A percentile compares a stretch with the other conserved stretches of the same genome.
Conservation (phyloP, 2,329 filamentous ascomycete genomes). For the Exophiala bonariae region DNA sequence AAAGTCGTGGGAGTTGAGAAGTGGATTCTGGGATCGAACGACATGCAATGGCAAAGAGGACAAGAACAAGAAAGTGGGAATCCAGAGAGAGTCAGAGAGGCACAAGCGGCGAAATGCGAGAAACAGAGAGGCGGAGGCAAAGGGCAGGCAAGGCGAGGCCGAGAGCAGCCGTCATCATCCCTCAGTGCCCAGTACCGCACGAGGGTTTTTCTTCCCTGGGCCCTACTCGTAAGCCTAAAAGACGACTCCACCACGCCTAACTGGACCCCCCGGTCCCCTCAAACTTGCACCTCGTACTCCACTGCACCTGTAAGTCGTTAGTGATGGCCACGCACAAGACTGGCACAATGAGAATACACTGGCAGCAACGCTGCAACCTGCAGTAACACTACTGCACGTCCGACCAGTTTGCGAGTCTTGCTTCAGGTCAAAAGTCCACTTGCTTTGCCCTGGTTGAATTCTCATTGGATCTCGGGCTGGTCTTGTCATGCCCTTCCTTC, state of each 20-base stretch:
- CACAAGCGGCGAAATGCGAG: conserved; percentile 2
- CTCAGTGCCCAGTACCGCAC: too few relatives aligned
- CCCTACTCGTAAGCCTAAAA: too few relatives aligned
- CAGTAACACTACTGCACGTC: conserved; percentile 23
- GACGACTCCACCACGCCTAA: neutral
- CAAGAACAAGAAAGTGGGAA: conserved; percentile 6
- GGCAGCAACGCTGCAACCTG: conserved; percentile 2
- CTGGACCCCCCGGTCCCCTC: neutral
- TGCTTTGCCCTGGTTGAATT: neutral
- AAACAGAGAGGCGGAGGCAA: conserved; percentile 7
- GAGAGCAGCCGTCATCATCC: conserved; percentile 1
- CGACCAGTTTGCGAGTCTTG: neutral
- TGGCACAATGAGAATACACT: too few relatives aligned
- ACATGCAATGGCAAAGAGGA: conserved; percentile 8
- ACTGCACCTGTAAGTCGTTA: conserved; percentile 1
- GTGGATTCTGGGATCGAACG: conserved; percentile 2
- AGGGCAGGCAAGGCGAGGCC: neutral
- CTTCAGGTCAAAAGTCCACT: conserved; percentile 3
- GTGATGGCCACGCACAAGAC: too few relatives aligned
- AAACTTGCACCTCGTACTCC: neutral
- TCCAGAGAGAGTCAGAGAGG: neutral
- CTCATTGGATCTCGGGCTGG: conserved; percentile 5
- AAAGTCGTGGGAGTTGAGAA: too few relatives aligned
- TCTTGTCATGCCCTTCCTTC: conserved; percentile 10
- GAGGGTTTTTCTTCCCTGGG: too few relatives aligned